Evolutionary conservation across 768 basidiomycete species (phyloP).

Genomic region (Termitomyces sp.): DNA sequence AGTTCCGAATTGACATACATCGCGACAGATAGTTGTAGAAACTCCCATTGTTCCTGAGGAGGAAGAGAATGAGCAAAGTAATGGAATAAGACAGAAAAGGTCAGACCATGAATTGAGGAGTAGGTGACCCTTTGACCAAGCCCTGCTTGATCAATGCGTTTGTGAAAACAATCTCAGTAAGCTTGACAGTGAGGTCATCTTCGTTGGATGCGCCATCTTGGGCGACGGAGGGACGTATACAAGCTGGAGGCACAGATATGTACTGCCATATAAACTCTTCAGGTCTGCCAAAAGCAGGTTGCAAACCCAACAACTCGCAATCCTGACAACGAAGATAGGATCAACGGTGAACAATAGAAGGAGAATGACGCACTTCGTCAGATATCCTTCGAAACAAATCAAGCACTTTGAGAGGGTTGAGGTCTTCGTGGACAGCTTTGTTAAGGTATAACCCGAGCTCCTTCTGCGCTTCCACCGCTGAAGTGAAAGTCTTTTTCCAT

Average conservation of each 20-base stretch:
- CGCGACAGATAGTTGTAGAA: conserved; percentile 89
- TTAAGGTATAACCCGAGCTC: conserved; percentile 82
- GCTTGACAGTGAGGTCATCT: conserved; percentile 96
- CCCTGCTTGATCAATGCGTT: conserved; percentile 92
- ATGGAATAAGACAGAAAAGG: not conserved
- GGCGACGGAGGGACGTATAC: conserved; percentile 94
- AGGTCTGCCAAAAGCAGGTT: conserved; percentile 85
- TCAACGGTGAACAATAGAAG: not conserved
- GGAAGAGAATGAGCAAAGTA: conserved; percentile 1
- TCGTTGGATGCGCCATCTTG: conserved; percentile 99
- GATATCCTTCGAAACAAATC: conserved; percentile 92
- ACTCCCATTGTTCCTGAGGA: conserved; percentile 94
- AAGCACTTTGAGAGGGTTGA: conserved; percentile 91
- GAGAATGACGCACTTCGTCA: conserved; percentile 60
- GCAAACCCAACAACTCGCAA: conserved; percentile 89
- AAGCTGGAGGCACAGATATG: conserved; percentile 95
- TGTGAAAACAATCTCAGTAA: conserved; percentile 94
- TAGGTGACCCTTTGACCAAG: conserved; percentile 82
- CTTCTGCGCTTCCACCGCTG: conserved; percentile 83
- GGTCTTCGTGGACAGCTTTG: conserved; percentile 87
- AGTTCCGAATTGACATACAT: conserved; percentile 98
- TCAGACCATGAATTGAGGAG: conserved; percentile 81
- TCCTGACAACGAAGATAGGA: conserved; percentile 49
- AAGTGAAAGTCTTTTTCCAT: conserved; percentile 78
- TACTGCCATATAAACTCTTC: conserved; percentile 99